phyloP scores from a whole-genome alignment of 345 rosid genomes.

The Kandelia obovata region DNA sequence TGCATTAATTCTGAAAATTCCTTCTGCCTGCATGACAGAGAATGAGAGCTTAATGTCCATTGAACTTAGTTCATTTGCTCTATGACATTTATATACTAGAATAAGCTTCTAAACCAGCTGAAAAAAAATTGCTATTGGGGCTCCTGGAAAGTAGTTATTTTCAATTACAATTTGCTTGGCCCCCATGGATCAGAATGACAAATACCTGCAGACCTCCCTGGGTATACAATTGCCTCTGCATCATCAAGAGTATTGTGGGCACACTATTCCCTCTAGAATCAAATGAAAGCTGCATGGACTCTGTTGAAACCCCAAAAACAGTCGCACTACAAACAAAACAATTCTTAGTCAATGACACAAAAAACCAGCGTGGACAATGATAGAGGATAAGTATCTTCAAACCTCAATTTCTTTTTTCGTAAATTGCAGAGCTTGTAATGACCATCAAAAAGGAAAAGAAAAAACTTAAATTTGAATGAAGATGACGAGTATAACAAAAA shows the following conservation, averaged over 20 bases:
- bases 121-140: neutral
- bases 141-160: neutral
- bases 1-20: conserved; percentile 89
- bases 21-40: conserved; percentile 63
- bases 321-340: conserved; percentile 54
- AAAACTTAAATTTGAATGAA: neutral
- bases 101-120: neutral
- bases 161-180: conserved; percentile 7
- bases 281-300: conserved; percentile 93
- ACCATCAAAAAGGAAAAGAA: neutral
- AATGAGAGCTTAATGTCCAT: neutral
- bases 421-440: neutral
- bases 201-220: conserved; percentile 80
- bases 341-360: conserved; percentile 5
- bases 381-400: neutral
- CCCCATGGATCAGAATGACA: conserved; percentile 4
- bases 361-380: neutral
- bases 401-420: no score
- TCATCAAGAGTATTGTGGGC: conserved; percentile 76
- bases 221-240: conserved; percentile 81
- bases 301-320: conserved; percentile 95
- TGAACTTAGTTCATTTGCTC: neutral
- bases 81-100: no score
- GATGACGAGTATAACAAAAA: neutral
- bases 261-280: conserved; percentile 93